Evolutionary conservation across 2,329 filamentous ascomycete genomes (phyloP).

Genomic region (Botrytis pseudocinerea): DNA sequence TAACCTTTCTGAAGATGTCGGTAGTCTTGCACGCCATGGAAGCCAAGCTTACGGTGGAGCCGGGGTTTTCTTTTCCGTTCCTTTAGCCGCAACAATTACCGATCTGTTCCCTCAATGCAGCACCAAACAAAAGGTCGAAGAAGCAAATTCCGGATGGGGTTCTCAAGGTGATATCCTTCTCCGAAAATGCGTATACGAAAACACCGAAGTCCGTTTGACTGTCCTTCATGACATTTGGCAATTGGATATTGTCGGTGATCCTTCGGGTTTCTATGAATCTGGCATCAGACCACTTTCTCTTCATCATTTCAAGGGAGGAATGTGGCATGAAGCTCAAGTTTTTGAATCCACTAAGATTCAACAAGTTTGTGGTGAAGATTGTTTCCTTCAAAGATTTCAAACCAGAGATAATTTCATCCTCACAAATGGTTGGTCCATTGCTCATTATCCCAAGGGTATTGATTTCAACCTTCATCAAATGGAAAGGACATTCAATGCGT

Average conservation of each 20-base stretch:
- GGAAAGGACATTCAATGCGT: conserved; percentile 37
- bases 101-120: conserved; percentile 50
- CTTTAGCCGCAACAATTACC: conserved; percentile 49
- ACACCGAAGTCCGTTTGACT: conserved; percentile 39
- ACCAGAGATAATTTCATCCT: conserved; percentile 39
- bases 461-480: conserved; percentile 39
- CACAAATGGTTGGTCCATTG: conserved; percentile 38
- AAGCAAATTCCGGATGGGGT: conserved; percentile 59
- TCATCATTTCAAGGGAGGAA: conserved; percentile 48
- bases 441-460: conserved; percentile 38
- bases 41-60: conserved; percentile 40
- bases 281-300: conserved; percentile 37
- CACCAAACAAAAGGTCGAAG: conserved; percentile 52
- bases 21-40: conserved; percentile 39
- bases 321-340: conserved; percentile 49
- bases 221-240: conserved; percentile 38
- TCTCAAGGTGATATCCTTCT: conserved; percentile 44
- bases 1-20: conserved; percentile 40
- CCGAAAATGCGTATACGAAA: conserved; percentile 39
- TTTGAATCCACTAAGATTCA: conserved; percentile 36
- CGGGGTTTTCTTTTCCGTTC: conserved; percentile 41
- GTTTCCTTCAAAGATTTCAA: conserved; percentile 39
- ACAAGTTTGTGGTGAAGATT: conserved; percentile 40
- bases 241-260: conserved; percentile 39
- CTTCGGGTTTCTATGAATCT: conserved; percentile 40